Evolutionary conservation across 768 basidiomycete species (phyloP), one percentile per base, ranked within the genome.

Genomic region (Leccinum ochraceum): DNA sequence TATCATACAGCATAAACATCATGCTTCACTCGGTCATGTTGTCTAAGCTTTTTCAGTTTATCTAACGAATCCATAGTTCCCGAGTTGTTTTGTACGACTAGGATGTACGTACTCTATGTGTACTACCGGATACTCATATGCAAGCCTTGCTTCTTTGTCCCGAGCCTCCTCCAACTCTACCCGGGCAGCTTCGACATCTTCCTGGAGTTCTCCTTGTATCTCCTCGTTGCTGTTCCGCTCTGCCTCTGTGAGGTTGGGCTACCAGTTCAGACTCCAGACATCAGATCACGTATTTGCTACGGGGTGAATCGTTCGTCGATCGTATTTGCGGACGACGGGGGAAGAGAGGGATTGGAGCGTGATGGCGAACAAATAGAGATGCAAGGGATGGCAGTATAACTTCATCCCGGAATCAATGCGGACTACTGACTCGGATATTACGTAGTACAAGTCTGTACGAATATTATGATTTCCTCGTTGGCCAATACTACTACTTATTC

Each of bases 181-280:
- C 48, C 39, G 58, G 17, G 71, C 69, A 57, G 58, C 46, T 28
- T 74, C 48, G 13, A 65, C 54, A 60, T 80, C 82, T 26, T 74
- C 66, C 54, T 78, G 74, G 1, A 84, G 71, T 60, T 83, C 82
- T 56, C 71, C 69, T 49, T 62, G 73, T 2, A 79, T 78, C 64
- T 81, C 81, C 53, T 79, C 80, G 53, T 83, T 80, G 26, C 75
- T 73, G 22, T 63, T 62, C 37, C 68, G 70, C 54, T 80, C 77
- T 5, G 81, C 80, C 49, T 77, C 77, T 57, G 76, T 78, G 70
- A 58, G 81, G 78, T 48, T 77, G 75, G 60, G 74, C 62, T 14
- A 78, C 74, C 57, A 82, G 76, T 52, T 78, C n/a, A n/a, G n/a
- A n/a, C n/a, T n/a, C n/a, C 79, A 59, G 74, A 73, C 7, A 84